Evolutionary conservation across 2,329 filamentous ascomycete species (phyloP).

Genomic region (Claviceps fusiformis): DNA sequence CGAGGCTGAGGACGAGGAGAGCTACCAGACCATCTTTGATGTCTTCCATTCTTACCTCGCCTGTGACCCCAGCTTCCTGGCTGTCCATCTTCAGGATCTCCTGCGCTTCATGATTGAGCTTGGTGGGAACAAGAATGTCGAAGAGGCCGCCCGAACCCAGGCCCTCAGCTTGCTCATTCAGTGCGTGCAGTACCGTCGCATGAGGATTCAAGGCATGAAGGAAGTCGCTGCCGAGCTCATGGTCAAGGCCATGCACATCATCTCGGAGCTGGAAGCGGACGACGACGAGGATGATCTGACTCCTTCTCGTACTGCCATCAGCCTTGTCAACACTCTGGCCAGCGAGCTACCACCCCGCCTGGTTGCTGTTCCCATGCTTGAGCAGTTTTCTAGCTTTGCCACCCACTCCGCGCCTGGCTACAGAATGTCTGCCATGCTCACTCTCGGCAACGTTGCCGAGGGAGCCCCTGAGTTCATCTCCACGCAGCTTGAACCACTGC

Average conservation of each 20-base stretch:
- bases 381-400: constrained; percentile 73
- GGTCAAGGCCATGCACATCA: constrained; percentile 73
- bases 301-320: constrained; percentile 71
- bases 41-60: constrained; percentile 92
- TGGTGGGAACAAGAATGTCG: constrained; percentile 58
- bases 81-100: constrained; percentile 76
- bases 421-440: constrained; percentile 80
- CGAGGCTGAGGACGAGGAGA: constrained; percentile 69
- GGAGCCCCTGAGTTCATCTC: constrained; percentile 95
- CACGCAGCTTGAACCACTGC: constrained; percentile 74
- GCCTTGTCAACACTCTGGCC: constrained; percentile 78
- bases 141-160: constrained; percentile 79
- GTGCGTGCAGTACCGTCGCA: constrained; percentile 78
- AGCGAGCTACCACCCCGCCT: constrained; percentile 83
- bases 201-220: constrained; percentile 86
- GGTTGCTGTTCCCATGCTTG: constrained; percentile 82
- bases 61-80: constrained; percentile 74
- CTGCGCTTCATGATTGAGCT: constrained; percentile 90
- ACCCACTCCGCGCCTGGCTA: constrained; percentile 60
- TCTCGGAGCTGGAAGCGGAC: constrained; percentile 73
- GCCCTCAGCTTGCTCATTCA: constrained; percentile 91
- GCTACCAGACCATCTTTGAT: constrained; percentile 81
- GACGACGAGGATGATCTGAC: constrained; percentile 65
- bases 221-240: constrained; percentile 77
- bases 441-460: constrained; percentile 87